Evolutionary conservation across 345 rosid species (phyloP).

Genomic region (Erodium maritimum): DNA sequence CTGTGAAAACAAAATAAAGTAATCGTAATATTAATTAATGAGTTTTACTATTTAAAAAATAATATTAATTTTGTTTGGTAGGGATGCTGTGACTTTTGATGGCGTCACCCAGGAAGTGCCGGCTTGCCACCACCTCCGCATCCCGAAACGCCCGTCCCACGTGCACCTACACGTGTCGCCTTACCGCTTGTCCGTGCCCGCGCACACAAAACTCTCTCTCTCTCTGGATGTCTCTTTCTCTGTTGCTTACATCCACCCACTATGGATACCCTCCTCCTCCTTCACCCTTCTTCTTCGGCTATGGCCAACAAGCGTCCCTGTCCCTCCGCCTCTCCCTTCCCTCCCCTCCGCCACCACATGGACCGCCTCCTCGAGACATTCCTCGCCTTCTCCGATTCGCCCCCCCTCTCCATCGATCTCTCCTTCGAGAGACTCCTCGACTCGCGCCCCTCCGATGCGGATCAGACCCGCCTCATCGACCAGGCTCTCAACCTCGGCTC

Average conservation of each 20-base stretch:
- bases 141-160: not conserved
- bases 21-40: no score
- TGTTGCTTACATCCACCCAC: constrained; percentile 16
- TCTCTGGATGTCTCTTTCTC: constrained; percentile 5
- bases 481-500: constrained; percentile 51
- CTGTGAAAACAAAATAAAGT: no score
- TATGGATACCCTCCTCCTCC: constrained; percentile 38
- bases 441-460: constrained; percentile 34
- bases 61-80: not conserved
- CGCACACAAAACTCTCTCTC: not conserved
- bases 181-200: not conserved
- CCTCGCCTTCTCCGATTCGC: constrained; percentile 35
- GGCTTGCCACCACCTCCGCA: not conserved
- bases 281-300: constrained; percentile 14
- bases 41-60: no score
- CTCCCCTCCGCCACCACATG: constrained; percentile 12
- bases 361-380: constrained; percentile 39
- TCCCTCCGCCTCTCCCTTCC: constrained; percentile 5
- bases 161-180: not conserved
- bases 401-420: constrained; percentile 36
- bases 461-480: constrained; percentile 47
- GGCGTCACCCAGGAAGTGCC: not conserved
- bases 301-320: constrained; percentile 59
- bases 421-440: constrained; percentile 62
- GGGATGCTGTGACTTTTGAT: not conserved